Conservation (phyloP, 2,329 filamentous ascomycete genomes). For the Aspergillus amoenus region DNA sequence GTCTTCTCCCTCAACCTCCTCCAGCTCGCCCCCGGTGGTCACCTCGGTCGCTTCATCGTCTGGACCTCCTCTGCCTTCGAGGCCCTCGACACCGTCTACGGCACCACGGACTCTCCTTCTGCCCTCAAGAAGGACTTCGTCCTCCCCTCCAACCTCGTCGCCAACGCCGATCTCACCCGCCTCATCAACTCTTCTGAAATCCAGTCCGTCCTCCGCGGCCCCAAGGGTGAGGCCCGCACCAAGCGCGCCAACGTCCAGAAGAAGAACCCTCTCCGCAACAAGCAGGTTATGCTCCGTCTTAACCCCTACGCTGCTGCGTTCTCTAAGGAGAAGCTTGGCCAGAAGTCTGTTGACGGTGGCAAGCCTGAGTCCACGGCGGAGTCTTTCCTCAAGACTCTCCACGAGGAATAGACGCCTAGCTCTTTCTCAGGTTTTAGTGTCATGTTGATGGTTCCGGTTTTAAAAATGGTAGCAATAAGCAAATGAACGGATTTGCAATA, state of each 20-base stretch:
- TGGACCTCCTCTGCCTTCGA: constrained; percentile 98
- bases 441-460: constrained; percentile 20
- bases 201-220: constrained; percentile 89
- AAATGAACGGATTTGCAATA: constrained; percentile 30
- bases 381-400: constrained; percentile 53
- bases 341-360: constrained; percentile 61
- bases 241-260: constrained; percentile 93
- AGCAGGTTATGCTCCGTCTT: constrained; percentile 96
- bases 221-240: constrained; percentile 84
- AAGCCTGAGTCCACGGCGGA: constrained; percentile 60
- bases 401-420: constrained; percentile 49
- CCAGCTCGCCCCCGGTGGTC: constrained; percentile 97
- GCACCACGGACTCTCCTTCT: constrained; percentile 82
- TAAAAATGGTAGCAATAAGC: constrained; percentile 25
- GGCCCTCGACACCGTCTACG: constrained; percentile 96
- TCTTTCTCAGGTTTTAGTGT: constrained; percentile 10
- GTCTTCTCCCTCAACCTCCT: constrained; percentile 96
- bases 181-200: constrained; percentile 99
- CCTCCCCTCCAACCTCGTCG: constrained; percentile 86
- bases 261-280: constrained; percentile 99
- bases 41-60: constrained; percentile 98
- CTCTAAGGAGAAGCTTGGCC: constrained; percentile 79
- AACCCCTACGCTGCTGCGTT: constrained; percentile 97
- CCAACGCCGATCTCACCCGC: constrained; percentile 92
- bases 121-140: constrained; percentile 99